These are phyloP conservation scores for Sclerotinia spermophila DNA, from an alignment of 2,329 filamentous ascomycete species.

Conservation along the genomic window DNA sequence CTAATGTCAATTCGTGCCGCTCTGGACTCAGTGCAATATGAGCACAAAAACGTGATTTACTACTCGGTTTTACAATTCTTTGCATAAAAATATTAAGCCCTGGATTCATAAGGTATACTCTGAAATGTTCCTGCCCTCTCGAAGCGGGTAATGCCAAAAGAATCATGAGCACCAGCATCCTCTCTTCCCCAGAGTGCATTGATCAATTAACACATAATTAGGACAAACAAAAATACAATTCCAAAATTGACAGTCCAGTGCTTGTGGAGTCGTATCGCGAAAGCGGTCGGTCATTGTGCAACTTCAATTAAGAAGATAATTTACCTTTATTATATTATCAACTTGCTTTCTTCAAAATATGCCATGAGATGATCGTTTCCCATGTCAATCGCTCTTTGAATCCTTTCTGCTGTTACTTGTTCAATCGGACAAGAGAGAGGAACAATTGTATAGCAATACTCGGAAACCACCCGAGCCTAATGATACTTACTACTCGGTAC, in stretches of 20 bases:
- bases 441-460: neutral
- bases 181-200: neutral
- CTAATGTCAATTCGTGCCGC: neutral
- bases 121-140: neutral
- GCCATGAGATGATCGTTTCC: neutral
- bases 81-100: neutral
- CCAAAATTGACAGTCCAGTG: neutral
- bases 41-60: neutral
- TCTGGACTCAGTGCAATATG: neutral
- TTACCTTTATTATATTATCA: too few species aligned
- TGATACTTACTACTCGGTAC: neutral
- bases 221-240: neutral
- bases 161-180: neutral
- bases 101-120: too few species aligned
- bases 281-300: neutral
- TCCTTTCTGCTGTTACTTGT: neutral
- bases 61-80: neutral
- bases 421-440: neutral
- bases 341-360: too few species aligned
- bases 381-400: neutral
- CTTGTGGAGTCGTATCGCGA: neutral
- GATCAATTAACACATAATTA: neutral
- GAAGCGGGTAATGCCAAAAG: too few species aligned
- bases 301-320: neutral
- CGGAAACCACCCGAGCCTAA: neutral